Evolutionary conservation across 768 basidiomycete species (phyloP).

Genomic region (Lentinus brumalis): DNA sequence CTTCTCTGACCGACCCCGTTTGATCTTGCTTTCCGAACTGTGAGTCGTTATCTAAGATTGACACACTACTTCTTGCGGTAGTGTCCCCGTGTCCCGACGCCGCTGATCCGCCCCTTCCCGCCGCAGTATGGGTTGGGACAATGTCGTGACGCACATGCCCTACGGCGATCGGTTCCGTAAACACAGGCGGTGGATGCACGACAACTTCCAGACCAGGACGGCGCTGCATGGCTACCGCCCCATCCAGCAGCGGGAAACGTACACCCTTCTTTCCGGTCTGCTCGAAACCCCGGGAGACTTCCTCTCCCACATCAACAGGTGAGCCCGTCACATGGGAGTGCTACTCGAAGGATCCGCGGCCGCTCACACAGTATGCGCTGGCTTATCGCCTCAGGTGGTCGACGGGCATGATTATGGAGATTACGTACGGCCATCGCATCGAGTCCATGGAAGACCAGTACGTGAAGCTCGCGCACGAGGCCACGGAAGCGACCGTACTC

Average conservation of each 20-base stretch:
- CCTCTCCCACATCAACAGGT: constrained; percentile 30
- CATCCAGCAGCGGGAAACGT: constrained; percentile 30
- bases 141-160: constrained; percentile 17
- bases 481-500: constrained; percentile 24
- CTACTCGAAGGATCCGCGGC: neutral
- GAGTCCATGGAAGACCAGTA: constrained; percentile 32
- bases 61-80: neutral
- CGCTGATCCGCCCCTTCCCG: constrained; percentile 1
- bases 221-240: constrained; percentile 22
- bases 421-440: constrained; percentile 36
- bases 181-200: constrained; percentile 32
- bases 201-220: constrained; percentile 23
- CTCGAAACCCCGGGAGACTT: constrained; percentile 31
- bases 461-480: constrained; percentile 31
- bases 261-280: constrained; percentile 28
- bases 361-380: neutral
- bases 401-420: constrained; percentile 33
- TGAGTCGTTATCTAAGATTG: constrained; percentile 15
- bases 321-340: neutral
- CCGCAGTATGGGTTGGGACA: constrained; percentile 25
- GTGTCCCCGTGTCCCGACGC: neutral
- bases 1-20: constrained; percentile 36
- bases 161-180: constrained; percentile 33
- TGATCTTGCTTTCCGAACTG: constrained; percentile 32
- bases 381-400: constrained; percentile 26